Evolutionary conservation across 305 asterid species (phyloP).

Genomic region (Fraxinus velutina): DNA sequence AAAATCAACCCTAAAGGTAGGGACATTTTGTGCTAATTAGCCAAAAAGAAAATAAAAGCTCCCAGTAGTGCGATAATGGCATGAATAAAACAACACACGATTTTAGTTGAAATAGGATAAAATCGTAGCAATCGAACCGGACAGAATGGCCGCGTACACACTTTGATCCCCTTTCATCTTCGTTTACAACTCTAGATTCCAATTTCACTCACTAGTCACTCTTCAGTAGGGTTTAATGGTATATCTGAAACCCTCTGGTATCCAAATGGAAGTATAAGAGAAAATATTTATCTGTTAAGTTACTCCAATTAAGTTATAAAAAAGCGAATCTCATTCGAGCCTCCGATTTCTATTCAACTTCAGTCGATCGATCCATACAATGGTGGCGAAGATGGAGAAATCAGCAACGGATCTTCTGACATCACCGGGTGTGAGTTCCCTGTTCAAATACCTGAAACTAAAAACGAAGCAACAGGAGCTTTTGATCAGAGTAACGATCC

Average conservation of each 20-base stretch:
- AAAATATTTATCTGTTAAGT: not conserved
- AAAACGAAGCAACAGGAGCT: slow-evolving; percentile 97
- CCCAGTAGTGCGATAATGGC: not conserved
- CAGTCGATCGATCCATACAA: slow-evolving; percentile 30
- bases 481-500: slow-evolving; percentile 74
- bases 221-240: not conserved
- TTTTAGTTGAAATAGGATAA: not conserved
- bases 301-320: not conserved
- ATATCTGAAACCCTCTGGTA: not conserved
- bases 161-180: not conserved
- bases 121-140: not conserved
- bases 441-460: slow-evolving; percentile 61
- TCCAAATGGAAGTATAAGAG: not conserved
- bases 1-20: too few species aligned
- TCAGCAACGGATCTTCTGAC: slow-evolving; percentile 55
- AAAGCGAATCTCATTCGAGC: not conserved
- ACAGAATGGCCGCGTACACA: not conserved
- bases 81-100: not conserved
- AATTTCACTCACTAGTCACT: not conserved
- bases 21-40: too few species aligned
- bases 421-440: slow-evolving; percentile 40
- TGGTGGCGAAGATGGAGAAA: slow-evolving; percentile 50
- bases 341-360: slow-evolving; percentile 21
- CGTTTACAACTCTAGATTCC: not conserved
- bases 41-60: not conserved